These are phyloP conservation scores for Cystobasidium sp. DNA, from an alignment of 1,284 basidiomycete species.

Conservation along the genomic window DNA sequence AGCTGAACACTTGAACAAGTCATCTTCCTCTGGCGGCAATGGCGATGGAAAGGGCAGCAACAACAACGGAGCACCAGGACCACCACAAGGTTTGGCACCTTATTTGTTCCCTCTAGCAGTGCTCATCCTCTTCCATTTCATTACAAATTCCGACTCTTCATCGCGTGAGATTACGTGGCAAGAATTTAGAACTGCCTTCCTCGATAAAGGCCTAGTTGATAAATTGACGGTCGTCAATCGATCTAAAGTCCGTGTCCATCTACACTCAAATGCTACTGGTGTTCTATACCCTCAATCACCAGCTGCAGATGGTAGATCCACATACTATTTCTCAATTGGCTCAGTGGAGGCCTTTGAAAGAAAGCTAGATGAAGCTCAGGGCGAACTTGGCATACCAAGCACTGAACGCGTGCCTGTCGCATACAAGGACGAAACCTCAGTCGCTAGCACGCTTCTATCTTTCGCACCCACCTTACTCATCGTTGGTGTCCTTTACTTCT, in stretches of 20 bases:
- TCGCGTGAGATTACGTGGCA: conserved; percentile 54
- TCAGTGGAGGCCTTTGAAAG: conserved; percentile 96
- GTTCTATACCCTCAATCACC: conserved; percentile 47
- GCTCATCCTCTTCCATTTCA: conserved; percentile 50
- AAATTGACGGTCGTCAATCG: conserved; percentile 93
- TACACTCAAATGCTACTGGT: conserved; percentile 78
- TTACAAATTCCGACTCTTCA: conserved; percentile 42
- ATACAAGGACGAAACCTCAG: conserved; percentile 92
- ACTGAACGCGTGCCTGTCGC: conserved; percentile 94
- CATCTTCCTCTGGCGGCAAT: conserved; percentile 8
- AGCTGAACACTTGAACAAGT: conserved; percentile 29
- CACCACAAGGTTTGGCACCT: conserved; percentile 38
- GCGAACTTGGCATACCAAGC: conserved; percentile 86
- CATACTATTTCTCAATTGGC: conserved; percentile 94
- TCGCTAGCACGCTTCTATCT: conserved; percentile 79
- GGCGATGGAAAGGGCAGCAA: conserved; percentile 18
- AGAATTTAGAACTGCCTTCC: conserved; percentile 54
- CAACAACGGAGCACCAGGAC: conserved; percentile 33
- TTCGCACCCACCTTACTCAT: conserved; percentile 93
- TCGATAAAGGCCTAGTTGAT: conserved; percentile 89
- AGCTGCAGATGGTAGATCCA: conserved; percentile 50
- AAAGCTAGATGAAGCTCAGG: conserved; percentile 89
- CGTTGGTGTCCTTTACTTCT: conserved; percentile 86
- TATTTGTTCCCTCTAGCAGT: conserved; percentile 48
- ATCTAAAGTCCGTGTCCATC: conserved; percentile 76